These are phyloP conservation scores for Nannochloris sp. DNA, from an alignment of 139 green algal genomes.

Conservation along the genomic window DNA sequence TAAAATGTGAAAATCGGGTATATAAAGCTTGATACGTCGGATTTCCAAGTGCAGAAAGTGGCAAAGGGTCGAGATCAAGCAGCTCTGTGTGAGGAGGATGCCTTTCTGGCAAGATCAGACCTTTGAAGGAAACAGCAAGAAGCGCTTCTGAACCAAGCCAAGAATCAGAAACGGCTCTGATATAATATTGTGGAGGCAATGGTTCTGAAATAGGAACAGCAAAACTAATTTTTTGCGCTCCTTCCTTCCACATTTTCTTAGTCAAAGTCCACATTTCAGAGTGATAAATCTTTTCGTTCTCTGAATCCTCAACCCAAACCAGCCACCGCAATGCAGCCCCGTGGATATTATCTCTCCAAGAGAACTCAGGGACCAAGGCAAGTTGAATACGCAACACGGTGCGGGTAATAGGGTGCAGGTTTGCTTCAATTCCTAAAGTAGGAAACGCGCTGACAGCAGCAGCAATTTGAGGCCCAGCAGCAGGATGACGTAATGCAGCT, in stretches of 20 bases:
- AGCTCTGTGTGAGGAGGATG: conserved; percentile 72
- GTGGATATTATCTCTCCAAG: conserved; percentile 70
- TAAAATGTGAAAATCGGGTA: conserved; percentile 91
- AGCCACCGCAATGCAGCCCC: conserved; percentile 62
- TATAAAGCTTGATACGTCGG: conserved; percentile 69
- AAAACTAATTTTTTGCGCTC: conserved; percentile 72
- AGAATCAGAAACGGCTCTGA: conserved; percentile 61
- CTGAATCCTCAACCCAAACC: conserved; percentile 88
- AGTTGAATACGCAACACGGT: conserved; percentile 83
- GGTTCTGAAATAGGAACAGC: conserved; percentile 96
- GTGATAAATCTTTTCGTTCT: conserved; percentile 93
- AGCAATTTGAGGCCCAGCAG: conserved; percentile 44
- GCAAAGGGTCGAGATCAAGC: conserved; percentile 89
- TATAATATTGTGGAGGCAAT: conserved; percentile 72
- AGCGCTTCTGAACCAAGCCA: conserved; percentile 69
- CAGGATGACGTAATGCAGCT: conserved; percentile 67
- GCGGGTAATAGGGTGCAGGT: conserved; percentile 91
- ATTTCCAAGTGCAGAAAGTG: conserved; percentile 70
- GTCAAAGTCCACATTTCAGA: conserved; percentile 81
- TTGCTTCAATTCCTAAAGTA: conserved; percentile 58
- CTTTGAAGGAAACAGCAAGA: conserved; percentile 58
- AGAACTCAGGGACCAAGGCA: conserved; percentile 64
- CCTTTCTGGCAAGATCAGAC: conserved; percentile 69
- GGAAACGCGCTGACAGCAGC: conserved; percentile 69
- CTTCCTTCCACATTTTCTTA: conserved; percentile 73